Evolutionary conservation across 1,139 yeast species (phyloP), one percentile per base, ranked within the genome.

Genomic region (Pichia sp.): DNA sequence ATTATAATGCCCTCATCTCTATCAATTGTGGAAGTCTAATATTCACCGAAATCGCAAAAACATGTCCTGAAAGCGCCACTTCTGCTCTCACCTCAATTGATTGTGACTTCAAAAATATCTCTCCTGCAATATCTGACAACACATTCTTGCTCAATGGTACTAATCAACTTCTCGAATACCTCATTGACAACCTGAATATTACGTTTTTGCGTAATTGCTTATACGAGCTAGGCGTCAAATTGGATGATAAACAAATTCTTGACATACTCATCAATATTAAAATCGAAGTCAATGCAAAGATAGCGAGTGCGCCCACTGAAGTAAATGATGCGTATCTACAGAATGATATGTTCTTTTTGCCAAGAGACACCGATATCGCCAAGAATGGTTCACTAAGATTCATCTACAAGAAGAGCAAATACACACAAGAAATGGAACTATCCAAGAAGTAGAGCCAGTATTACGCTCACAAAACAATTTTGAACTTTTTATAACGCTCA

Each of bases 1-100:
- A 87, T 55, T 72, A 83, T 27, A 74, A 82, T 31, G 93, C 96
- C 0, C 56, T 86, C 38, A 85, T 88, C 1, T 72, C 77, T 22
- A 59, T 79, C 20, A 63, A 64, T 29, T 52, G 77, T 25, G 74
- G 83, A 4, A 59, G 64, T 11, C 68, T 69, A 35, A 47, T 72
- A 6, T 46, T 46, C 41, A 50, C 46, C 31, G 50, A 49, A 34
- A 30, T 54, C 12, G 42, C 47, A 12, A 40, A 46, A 19, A 40
- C 37, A 2, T 36, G 45, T 6, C 20, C 15, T 15, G 29, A 27
- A 15, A 8, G 11, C 7, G 8, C 7, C 14, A 11, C 14, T 13
- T 2, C 12, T n/a, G 15, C 15, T 27, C 12, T 24, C n/a, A 12
- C 12, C 8, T 13, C 12, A 24, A 24, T 8, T 24, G 27, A 24